Evolutionary conservation across 2,329 filamentous ascomycete genomes (phyloP), one percentile per base, ranked within the genome.

Genomic region (Colletotrichum truncatum): DNA sequence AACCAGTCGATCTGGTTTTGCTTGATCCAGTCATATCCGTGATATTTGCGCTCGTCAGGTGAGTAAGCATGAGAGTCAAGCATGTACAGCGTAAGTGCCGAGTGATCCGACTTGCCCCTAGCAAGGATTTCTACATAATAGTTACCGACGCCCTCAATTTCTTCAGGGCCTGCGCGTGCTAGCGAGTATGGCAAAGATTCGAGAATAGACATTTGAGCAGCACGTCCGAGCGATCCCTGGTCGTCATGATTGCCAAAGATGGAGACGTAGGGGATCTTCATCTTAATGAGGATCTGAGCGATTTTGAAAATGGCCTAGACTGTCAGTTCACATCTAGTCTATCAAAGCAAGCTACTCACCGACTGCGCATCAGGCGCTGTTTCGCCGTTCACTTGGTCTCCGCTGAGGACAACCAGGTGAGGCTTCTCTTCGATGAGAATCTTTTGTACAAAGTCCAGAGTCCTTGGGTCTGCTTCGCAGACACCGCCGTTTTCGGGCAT

Each of bases 241-340:
- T 98, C 95, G 74, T 99, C 96, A 77, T 99, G 96, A 76, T 99
- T 99, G 61, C 96, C 96, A 73, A 98, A 98, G 65, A 99, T 98
- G 66, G 91, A 90, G 14, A 94, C 93, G 73, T 97, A 98, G 0
- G 96, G 96, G 36, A 98, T 93, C 72, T 93, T 93, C 76, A 92
- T 92, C 76, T 93, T 89, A 67, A 93, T 91, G 53, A 99, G 88
- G 11, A 97, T 84, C 49, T 93, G 89, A 6, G 93, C 92, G 72
- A 94, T 93, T 79, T 99, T 99, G 84, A 97, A 97, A 64, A 99
- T 92, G 36, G 95, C 93, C 89, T 91, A 6, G 18, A 14, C 2
- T 12, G 32, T 66, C 28, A 67, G 64, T 38, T 39, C n/a, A 11
- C 25, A 41, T 28, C 59, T 23, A 7, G 4, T 34, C 14, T 39